Base-by-base conservation (phyloP, 768 basidiomycete species). In the Kwoniella dendrophila region DNA sequence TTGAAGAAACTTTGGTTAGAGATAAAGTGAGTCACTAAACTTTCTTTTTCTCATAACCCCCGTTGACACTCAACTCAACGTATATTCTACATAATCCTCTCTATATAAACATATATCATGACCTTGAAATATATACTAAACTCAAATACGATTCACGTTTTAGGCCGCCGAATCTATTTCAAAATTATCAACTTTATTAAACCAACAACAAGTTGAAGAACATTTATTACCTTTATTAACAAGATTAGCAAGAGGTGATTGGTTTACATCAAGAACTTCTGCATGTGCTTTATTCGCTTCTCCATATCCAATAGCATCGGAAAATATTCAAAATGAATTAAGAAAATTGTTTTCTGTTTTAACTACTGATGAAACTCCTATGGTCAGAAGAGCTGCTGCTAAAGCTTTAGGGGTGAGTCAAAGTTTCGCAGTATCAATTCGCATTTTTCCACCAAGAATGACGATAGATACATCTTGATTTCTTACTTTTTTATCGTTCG, bases 261-360 rank as follows among this genome's bases (percentile, higher is more conserved):
- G 96, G 96, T 98, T 98, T 82, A 98, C 96, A 12, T 94, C 93
- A 4, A 86, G 96, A 59, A 96, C 92, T 40, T 97, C 95, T 24
- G 90, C 95, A 38, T 92, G 92, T 62, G 90, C 95, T 8, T 84
- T 99, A 20, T 98, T 90, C 80, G 85, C 92, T 16, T 87, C 92
- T 12, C 90, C 92, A 33, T 99, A 98, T 78, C 82, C 86, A 30
- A 72, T 67, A 52, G 79, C 80, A 0, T 50, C 69, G 3, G 45
- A 64, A 14, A 58, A 68, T 11, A 66, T 70, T 0, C 88, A 88
- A 75, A 89, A 88, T 22, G 95, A 98, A 40, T 81, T 98, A 70
- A 85, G 94, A 64, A 90, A 89, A 78, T 85, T 87, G 54, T 99
- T 90, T 71, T 83, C 86, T 8, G 84, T 85, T 32, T 84, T 99